Evolutionary conservation across 2,329 filamentous ascomycete genomes (phyloP).

Genomic region (Madurella mycetomatis): DNA sequence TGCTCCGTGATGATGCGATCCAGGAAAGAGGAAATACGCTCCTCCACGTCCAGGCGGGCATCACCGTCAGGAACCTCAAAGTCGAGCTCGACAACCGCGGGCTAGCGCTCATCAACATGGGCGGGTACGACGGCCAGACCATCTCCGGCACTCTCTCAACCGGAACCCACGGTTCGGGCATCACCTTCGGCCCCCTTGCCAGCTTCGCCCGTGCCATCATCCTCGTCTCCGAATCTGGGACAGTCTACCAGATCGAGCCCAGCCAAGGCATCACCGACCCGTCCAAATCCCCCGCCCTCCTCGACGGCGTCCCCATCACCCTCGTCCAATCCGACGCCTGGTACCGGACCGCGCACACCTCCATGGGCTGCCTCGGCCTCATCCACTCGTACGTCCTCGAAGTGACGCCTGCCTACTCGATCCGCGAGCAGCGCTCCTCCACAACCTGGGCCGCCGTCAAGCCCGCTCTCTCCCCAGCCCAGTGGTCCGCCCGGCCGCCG

Average conservation of each 20-base stretch:
- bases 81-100: constrained; percentile 23
- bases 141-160: constrained; percentile 26
- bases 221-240: constrained; percentile 21
- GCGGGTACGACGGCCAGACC: constrained; percentile 27
- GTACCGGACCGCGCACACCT: constrained; percentile 25
- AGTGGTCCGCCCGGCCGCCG: constrained; percentile 19
- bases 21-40: constrained; percentile 2
- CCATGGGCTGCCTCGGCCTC: constrained; percentile 27
- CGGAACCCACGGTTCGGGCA: constrained; percentile 26
- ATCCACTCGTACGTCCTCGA: constrained; percentile 26
- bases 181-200: constrained; percentile 21
- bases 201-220: constrained; percentile 24
- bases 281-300: constrained; percentile 14
- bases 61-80: constrained; percentile 26
- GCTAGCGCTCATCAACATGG: constrained; percentile 26
- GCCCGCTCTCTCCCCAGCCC: constrained; percentile 18
- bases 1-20: background rate
- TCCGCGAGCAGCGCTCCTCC: constrained; percentile 22
- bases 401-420: constrained; percentile 21
- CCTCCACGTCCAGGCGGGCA: constrained; percentile 23
- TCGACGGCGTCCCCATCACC: constrained; percentile 19
- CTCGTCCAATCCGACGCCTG: constrained; percentile 26
- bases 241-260: constrained; percentile 28
- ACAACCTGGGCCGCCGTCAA: constrained; percentile 24
- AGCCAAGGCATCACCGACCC: constrained; percentile 21